These are phyloP conservation scores for Tirmania nivea DNA, from an alignment of 495 filamentous ascomycete genomes.

Conservation along the genomic window DNA sequence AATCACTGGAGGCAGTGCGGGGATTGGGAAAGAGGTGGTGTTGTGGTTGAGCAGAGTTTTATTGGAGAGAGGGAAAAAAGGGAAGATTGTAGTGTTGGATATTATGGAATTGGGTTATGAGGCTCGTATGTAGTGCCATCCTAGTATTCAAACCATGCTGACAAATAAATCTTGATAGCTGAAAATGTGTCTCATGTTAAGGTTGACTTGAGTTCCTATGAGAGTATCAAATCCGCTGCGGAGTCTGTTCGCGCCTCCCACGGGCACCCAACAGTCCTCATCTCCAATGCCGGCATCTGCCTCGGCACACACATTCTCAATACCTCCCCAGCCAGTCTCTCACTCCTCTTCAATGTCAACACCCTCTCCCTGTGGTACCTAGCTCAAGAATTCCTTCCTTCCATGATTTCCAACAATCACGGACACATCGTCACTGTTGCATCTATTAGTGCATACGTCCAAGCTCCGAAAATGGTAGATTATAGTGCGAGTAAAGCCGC, in stretches of 20 bases:
- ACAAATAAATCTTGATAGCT: not conserved
- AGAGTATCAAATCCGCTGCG: no score
- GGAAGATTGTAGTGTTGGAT: conserved; percentile 41
- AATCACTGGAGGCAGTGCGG: conserved; percentile 48
- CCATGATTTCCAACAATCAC: conserved; percentile 40
- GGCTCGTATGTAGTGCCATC: conserved; percentile 23
- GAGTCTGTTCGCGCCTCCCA: conserved; percentile 28
- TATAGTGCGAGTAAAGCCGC: conserved; percentile 50
- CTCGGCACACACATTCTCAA: conserved; percentile 39
- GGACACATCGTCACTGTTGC: conserved; percentile 57
- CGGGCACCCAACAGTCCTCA: conserved; percentile 45
- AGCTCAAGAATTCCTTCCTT: conserved; percentile 41
- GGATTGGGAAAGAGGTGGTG: conserved; percentile 43
- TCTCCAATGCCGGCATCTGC: conserved; percentile 55
- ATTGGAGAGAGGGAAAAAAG: conserved; percentile 32
- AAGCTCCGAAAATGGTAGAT: conserved; percentile 42
- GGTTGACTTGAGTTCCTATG: not conserved
- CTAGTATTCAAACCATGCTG: not conserved
- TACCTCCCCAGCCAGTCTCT: conserved; percentile 31
- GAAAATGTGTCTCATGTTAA: not conserved
- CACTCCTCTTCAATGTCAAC: conserved; percentile 52
- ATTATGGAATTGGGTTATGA: conserved; percentile 36
- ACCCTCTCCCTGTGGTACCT: conserved; percentile 45
- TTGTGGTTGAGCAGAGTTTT: conserved; percentile 24
- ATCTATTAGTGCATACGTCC: conserved; percentile 36